Evolutionary conservation across 1,139 yeast species (phyloP).

Genomic region (Pichia sp.): DNA sequence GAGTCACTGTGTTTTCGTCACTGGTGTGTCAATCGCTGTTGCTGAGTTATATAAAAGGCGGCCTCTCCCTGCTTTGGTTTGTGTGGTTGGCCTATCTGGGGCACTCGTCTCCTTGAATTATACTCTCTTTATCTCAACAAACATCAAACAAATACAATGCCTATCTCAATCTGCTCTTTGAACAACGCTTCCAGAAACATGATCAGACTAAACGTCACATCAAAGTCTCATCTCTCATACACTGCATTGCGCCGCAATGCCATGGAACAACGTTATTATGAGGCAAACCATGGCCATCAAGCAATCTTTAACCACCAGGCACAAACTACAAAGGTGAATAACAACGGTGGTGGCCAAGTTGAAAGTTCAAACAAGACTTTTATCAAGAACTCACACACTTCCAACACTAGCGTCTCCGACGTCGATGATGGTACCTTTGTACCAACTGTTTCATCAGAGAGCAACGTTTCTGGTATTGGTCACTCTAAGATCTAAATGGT

Average conservation of each 20-base stretch:
- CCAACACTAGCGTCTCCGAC: slow-evolving; percentile 6
- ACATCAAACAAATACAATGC: not conserved
- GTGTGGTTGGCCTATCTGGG: no score
- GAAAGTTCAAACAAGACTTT: slow-evolving; percentile 23
- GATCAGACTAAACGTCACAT: slow-evolving; percentile 9
- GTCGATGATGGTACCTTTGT: slow-evolving; percentile 19
- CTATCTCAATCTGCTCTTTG: slow-evolving; percentile 16
- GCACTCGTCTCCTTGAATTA: no score
- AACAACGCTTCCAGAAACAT: slow-evolving; percentile 24
- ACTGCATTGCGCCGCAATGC: slow-evolving; percentile 17
- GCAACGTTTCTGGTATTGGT: slow-evolving; percentile 22
- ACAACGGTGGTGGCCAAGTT: slow-evolving; percentile 25
- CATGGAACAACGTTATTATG: slow-evolving; percentile 18
- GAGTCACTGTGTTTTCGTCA: no score
- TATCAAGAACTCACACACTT: slow-evolving; percentile 21
- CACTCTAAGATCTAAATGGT: slow-evolving; percentile 16
- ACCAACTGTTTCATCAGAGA: slow-evolving; percentile 25
- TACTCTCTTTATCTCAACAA: no score
- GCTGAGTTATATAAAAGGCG: no score
- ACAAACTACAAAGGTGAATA: slow-evolving; percentile 16
- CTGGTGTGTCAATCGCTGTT: no score
- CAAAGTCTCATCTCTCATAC: slow-evolving; percentile 20
- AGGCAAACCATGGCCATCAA: slow-evolving; percentile 5
- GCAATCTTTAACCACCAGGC: slow-evolving; percentile 13
- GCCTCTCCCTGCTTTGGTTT: no score